A percentile compares a stretch with the other conserved stretches of the same genome.
phyloP scores from a whole-genome alignment of 2,329 filamentous ascomycete species.

The Reticulascus tulasneorum region DNA sequence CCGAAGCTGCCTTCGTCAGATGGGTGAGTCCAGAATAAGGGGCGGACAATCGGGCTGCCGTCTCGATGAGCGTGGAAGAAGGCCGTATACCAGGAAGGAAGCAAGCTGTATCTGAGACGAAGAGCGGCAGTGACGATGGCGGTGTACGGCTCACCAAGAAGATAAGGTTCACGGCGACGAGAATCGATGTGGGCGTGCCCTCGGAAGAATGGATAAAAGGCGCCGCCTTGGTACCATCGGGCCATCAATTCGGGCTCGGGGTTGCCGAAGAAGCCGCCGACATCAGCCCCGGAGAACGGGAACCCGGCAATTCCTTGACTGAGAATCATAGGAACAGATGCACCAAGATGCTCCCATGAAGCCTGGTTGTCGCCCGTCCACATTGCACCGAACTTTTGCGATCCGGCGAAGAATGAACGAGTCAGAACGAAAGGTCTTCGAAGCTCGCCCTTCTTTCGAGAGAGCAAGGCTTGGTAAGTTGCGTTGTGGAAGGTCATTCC shows the following conservation, averaged over 20 bases:
- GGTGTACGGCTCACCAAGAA: slow-evolving; percentile 79
- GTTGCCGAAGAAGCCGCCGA: slow-evolving; percentile 97
- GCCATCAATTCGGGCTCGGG: slow-evolving; percentile 87
- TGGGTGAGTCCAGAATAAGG: slow-evolving; percentile 91
- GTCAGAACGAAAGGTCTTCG: slow-evolving; percentile 90
- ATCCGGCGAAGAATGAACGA: slow-evolving; percentile 86
- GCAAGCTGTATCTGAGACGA: slow-evolving; percentile 79
- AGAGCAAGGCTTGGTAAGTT: slow-evolving; percentile 78
- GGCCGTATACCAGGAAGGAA: slow-evolving; percentile 95
- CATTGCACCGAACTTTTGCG: slow-evolving; percentile 88
- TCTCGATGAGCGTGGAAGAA: slow-evolving; percentile 84
- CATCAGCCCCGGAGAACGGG: slow-evolving; percentile 91
- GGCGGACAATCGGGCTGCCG: slow-evolving; percentile 82
- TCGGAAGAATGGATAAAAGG: slow-evolving; percentile 98
- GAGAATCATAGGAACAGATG: slow-evolving; percentile 86
- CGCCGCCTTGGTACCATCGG: slow-evolving; percentile 94
- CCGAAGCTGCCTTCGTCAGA: slow-evolving; percentile 80
- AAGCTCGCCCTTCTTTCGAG: slow-evolving; percentile 80
- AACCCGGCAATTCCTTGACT: slow-evolving; percentile 90
- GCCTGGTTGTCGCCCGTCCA: slow-evolving; percentile 99
- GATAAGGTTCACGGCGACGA: slow-evolving; percentile 87
- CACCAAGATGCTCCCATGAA: slow-evolving; percentile 85
- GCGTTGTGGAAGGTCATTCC: slow-evolving; percentile 95
- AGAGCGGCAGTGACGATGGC: slow-evolving; percentile 84
- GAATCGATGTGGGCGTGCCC: slow-evolving; percentile 96